phyloP scores from a whole-genome alignment of 2,329 filamentous ascomycete species.

The Davidsoniella eucalypti region DNA sequence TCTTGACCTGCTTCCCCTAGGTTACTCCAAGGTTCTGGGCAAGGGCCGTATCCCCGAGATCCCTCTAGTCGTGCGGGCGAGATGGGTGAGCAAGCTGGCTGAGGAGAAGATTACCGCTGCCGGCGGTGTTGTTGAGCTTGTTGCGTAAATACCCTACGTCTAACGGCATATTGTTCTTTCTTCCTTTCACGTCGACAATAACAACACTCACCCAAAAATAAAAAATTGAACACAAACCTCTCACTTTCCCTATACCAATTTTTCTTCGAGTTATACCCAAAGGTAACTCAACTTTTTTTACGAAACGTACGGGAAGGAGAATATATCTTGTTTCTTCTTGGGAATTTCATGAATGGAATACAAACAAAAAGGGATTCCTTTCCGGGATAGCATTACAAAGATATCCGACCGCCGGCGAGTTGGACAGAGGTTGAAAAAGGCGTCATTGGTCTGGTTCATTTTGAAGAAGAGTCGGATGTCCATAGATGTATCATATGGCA shows the following conservation, averaged over 20 bases:
- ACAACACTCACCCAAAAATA: conserved; percentile 13
- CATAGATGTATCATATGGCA: too few relatives aligned
- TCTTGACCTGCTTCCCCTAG: conserved; percentile 90
- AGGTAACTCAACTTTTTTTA: neutral
- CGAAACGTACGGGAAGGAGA: conserved; percentile 1
- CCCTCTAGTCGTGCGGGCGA: conserved; percentile 83
- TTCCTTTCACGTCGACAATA: conserved; percentile 11
- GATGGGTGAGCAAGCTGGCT: conserved; percentile 89
- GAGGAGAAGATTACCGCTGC: conserved; percentile 99
- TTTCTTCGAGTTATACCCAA: neutral
- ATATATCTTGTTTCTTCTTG: conserved; percentile 4
- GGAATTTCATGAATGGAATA: conserved; percentile 9
- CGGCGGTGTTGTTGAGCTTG: conserved; percentile 88
- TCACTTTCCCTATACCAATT: conserved; percentile 3
- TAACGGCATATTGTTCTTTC: conserved; percentile 12
- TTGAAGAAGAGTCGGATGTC: too few relatives aligned
- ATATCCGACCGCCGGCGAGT: too few relatives aligned
- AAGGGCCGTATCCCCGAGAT: conserved; percentile 92
- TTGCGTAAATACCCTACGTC: conserved; percentile 43
- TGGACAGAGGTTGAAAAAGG: too few relatives aligned
- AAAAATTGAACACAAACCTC: conserved; percentile 12
- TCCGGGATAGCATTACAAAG: conserved; percentile 3
- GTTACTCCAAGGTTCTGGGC: conserved; percentile 97
- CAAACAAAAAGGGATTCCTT: neutral
- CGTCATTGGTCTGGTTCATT: too few relatives aligned